Evolutionary conservation across 106 monocot genomes (phyloP).

Genomic region (Dendrobium huoshanense): DNA sequence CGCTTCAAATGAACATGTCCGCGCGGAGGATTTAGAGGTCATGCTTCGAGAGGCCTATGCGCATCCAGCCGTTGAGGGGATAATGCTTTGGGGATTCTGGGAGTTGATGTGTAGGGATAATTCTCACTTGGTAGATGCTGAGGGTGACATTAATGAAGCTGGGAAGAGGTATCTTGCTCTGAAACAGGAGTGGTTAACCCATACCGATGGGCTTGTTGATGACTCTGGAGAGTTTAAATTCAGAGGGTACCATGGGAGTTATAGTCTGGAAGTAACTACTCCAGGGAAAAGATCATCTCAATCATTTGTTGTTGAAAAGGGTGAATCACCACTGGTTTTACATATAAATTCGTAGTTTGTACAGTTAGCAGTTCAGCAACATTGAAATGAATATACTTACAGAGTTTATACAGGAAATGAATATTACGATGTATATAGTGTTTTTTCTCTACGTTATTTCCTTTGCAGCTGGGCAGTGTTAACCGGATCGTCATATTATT

Average conservation of each 20-base stretch:
- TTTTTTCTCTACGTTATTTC: neutral
- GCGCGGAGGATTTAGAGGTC: slow-evolving; percentile 92
- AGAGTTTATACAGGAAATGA: neutral
- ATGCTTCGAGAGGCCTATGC: slow-evolving; percentile 76
- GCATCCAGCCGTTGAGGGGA: slow-evolving; percentile 77
- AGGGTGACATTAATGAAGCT: slow-evolving; percentile 75
- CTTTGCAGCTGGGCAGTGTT: neutral
- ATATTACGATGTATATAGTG: neutral
- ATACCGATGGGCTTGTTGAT: slow-evolving; percentile 39
- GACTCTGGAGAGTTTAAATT: slow-evolving; percentile 47
- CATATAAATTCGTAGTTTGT: slow-evolving; percentile 17
- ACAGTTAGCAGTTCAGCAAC: neutral
- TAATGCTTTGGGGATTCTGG: slow-evolving; percentile 89
- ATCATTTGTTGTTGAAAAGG: slow-evolving; percentile 64
- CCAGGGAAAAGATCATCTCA: slow-evolving; percentile 22
- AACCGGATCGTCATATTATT: neutral
- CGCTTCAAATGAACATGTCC: slow-evolving; percentile 63
- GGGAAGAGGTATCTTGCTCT: slow-evolving; percentile 70
- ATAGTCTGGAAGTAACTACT: slow-evolving; percentile 48
- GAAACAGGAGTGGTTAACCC: slow-evolving; percentile 66
- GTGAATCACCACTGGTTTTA: slow-evolving; percentile 35
- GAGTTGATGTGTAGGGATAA: slow-evolving; percentile 70
- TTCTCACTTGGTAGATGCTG: slow-evolving; percentile 72
- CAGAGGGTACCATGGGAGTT: slow-evolving; percentile 71
- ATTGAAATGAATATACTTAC: neutral